Percentiles rank a stretch among this genome's conserved stretches.
Evolutionary conservation across 805 yeast genomes (phyloP).

Genomic region (Ogataea paraovalis): DNA sequence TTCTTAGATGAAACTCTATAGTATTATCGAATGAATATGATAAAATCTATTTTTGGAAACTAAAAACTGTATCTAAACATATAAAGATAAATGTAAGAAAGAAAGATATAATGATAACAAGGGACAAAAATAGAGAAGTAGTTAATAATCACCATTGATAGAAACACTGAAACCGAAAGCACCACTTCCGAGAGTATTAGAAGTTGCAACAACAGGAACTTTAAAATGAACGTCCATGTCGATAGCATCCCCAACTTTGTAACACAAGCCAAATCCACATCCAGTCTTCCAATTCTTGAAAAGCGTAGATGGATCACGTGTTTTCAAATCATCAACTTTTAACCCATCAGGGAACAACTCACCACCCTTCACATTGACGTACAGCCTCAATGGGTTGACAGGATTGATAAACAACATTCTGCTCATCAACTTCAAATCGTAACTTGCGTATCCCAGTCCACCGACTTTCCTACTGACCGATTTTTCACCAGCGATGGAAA

Average conservation of each 20-base stretch:
- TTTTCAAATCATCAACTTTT: constrained; percentile 13
- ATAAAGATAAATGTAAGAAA: neutral
- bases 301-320: constrained; percentile 2
- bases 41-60: too few species aligned
- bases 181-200: constrained; percentile 49
- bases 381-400: constrained; percentile 54
- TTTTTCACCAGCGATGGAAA: neutral
- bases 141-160: constrained; percentile 22
- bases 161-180: constrained; percentile 42
- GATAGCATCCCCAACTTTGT: constrained; percentile 56
- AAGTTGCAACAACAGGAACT: constrained; percentile 52
- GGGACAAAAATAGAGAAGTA: neutral
- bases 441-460: constrained; percentile 27
- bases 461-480: constrained; percentile 13
- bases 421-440: constrained; percentile 38
- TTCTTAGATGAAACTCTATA: neutral
- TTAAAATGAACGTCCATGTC: constrained; percentile 64
- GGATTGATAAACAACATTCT: constrained; percentile 52
- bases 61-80: too few species aligned
- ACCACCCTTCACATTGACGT: constrained; percentile 65
- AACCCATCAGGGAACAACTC: constrained; percentile 35
- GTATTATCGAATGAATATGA: neutral
- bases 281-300: constrained; percentile 12
- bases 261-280: constrained; percentile 53
- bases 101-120: neutral